phyloP scores from a whole-genome alignment of 2,329 filamentous ascomycete species.

The Penicillium glabrum region DNA sequence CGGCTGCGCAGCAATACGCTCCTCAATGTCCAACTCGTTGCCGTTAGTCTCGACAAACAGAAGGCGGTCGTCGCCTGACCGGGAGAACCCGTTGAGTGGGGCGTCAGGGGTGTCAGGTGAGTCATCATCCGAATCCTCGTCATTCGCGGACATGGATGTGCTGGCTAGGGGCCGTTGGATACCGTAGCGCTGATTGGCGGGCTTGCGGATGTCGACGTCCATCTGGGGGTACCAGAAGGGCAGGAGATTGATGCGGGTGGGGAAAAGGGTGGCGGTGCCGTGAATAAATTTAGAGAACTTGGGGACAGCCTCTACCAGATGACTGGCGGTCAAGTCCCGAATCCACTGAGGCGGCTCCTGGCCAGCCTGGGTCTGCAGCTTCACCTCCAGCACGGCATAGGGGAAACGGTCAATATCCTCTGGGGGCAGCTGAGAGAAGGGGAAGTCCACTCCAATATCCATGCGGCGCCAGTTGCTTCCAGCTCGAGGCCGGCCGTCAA shows the following conservation, averaged over 20 bases:
- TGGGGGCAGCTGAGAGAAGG: conserved; percentile 82
- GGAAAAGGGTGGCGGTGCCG: conserved; percentile 84
- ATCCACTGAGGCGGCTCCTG: conserved; percentile 98
- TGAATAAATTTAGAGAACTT: conserved; percentile 99
- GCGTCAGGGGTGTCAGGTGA: conserved; percentile 7
- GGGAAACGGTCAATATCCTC: conserved; percentile 89
- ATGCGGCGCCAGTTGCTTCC: conserved; percentile 94
- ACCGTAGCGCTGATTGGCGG: conserved; percentile 82
- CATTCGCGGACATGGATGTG: conserved; percentile 72
- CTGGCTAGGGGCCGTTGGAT: conserved; percentile 78
- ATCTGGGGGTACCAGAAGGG: conserved; percentile 99
- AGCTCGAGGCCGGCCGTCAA: conserved; percentile 72
- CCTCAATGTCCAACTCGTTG: conserved; percentile 71
- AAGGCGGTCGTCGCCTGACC: conserved; percentile 37
- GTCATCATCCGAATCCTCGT: conserved; percentile 71
- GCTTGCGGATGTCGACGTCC: conserved; percentile 96
- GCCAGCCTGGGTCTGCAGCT: conserved; percentile 92
- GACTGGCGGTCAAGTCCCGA: conserved; percentile 84
- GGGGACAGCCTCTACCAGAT: conserved; percentile 96
- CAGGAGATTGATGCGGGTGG: conserved; percentile 80
- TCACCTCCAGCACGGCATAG: conserved; percentile 94
- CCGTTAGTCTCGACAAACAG: conserved; percentile 49
- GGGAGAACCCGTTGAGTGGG: conserved; percentile 1
- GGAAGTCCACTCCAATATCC: conserved; percentile 96
- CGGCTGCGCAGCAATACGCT: conserved; percentile 68